phyloP scores from a whole-genome alignment of 106 monocot genomes.

The Narthecium ossifragum region DNA sequence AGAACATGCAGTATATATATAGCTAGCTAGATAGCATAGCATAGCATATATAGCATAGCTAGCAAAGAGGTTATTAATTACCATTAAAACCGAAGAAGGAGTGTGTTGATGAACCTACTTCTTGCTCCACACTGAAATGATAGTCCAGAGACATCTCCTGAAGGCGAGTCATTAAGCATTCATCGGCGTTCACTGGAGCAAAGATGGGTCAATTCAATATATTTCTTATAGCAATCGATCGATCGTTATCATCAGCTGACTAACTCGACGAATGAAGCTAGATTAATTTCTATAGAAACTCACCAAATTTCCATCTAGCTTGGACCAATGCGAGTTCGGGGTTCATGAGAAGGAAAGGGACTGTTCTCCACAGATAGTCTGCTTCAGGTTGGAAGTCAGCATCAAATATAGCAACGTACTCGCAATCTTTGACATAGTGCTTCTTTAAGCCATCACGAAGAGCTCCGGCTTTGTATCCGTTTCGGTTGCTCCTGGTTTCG shows the following conservation, averaged over 20 bases:
- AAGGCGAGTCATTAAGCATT: slow-evolving; percentile 52
- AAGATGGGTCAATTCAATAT: too few species aligned
- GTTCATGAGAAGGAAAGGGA: slow-evolving; percentile 46
- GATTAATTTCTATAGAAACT: slow-evolving; percentile 1
- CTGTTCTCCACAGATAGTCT: slow-evolving; percentile 42
- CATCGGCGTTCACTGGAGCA: slow-evolving; percentile 58
- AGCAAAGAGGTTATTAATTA: too few species aligned
- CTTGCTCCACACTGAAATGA: slow-evolving; percentile 71
- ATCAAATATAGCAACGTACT: slow-evolving; percentile 56
- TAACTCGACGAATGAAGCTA: neutral
- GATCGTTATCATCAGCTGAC: neutral
- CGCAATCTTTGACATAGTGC: slow-evolving; percentile 43
- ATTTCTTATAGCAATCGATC: neutral
- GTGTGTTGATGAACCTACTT: slow-evolving; percentile 58
- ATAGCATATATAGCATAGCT: too few species aligned
- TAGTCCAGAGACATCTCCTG: slow-evolving; percentile 80
- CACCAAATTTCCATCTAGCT: slow-evolving; percentile 62
- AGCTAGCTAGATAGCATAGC: too few species aligned
- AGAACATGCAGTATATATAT: too few species aligned
- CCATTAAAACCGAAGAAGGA: slow-evolving; percentile 74
- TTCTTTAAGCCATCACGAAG: slow-evolving; percentile 57
- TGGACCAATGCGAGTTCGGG: slow-evolving; percentile 53
- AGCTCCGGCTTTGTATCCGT: slow-evolving; percentile 72
- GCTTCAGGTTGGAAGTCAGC: slow-evolving; percentile 69
- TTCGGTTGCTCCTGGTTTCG: slow-evolving; percentile 46